Percentiles rank a stretch among this genome's conserved stretches.
These are phyloP conservation scores for Protostelium mycophagum DNA, from an alignment of 78 protist genomes.

Conservation along the genomic window DNA sequence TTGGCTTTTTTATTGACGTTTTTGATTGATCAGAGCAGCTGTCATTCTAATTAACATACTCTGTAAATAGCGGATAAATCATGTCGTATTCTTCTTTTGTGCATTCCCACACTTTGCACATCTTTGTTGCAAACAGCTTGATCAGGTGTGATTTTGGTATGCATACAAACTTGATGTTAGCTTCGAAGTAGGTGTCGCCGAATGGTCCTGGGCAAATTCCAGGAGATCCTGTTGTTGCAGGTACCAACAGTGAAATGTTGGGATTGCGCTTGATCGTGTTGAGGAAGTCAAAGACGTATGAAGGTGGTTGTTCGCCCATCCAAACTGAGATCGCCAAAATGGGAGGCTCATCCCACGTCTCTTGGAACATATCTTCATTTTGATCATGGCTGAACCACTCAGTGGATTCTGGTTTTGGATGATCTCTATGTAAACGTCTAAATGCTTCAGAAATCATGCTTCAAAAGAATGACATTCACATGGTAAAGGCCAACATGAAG, in stretches of 20 bases:
- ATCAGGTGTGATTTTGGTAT: neutral
- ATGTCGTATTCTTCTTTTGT: too few relatives aligned
- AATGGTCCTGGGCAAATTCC: neutral
- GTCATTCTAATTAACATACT: neutral
- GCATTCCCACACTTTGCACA: neutral
- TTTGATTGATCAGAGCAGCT: neutral
- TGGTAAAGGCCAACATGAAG: too few relatives aligned
- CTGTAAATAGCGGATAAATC: too few relatives aligned
- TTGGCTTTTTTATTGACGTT: neutral
- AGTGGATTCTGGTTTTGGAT: too few relatives aligned
- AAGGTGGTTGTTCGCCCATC: neutral
- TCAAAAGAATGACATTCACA: too few relatives aligned
- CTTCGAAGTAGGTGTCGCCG: neutral
- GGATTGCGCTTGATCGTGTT: neutral
- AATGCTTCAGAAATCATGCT: too few relatives aligned
- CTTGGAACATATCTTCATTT: too few relatives aligned
- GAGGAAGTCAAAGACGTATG: neutral
- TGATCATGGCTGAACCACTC: too few relatives aligned
- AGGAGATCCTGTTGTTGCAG: neutral
- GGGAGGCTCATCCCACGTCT: neutral
- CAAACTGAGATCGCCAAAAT: neutral
- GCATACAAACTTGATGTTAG: neutral
- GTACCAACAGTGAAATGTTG: neutral
- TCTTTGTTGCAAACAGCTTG: neutral
- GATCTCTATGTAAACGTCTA: too few relatives aligned